Base-by-base conservation (phyloP, 192 early-diverging fungal species). In the Coemansia sp. region DNA sequence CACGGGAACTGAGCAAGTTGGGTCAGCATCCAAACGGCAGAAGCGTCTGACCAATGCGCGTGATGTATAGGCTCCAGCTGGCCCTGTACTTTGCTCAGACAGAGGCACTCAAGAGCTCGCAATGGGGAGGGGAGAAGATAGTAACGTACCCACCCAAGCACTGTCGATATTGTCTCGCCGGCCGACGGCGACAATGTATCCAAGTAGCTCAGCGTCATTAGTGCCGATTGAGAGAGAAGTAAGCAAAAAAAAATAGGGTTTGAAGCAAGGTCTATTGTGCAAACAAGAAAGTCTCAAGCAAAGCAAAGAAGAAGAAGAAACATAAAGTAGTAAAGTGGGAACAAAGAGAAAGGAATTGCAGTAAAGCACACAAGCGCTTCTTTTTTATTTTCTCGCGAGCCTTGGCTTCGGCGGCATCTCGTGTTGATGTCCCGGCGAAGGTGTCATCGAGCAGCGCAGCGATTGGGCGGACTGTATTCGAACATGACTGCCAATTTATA, bases 71-170 rank as follows among this genome's bases (percentile, higher is more conserved):
- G 35, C 53, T 40, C 36, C 27, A 7, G 12, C 27, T 54, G 29
- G 4, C 6, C 15, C 3, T 6, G 27, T 4, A 15, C 51, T 31
- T 15, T 54, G 24, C 27, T 22, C 27, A 25, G 27, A 35, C 7
- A 7, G 32, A 35, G 32, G 32, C 32, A 35, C 7, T 35, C 32
- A 35, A 35, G 45, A 3, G 3, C 45, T 46, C 45, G 45, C 41
- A 1, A 7, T 63, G 11, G n/a, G 10, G 19, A 31, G 7, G 46
- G 24, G 12, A 37, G 38, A 58, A 11, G 19, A 53, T 11, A 17
- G 12, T 24, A 41, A 59, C 62, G 17, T 73, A 78, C 76, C 76
- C 76, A 78, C 6, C 76, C 76, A 3, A 78, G 61, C 8, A 58
- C 22, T n/a, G 70, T 43, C 27, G 76, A 78, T 59, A 78, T 38